Conservation (phyloP, 2,329 filamentous ascomycete species). For the Fusarium kyushuense region DNA sequence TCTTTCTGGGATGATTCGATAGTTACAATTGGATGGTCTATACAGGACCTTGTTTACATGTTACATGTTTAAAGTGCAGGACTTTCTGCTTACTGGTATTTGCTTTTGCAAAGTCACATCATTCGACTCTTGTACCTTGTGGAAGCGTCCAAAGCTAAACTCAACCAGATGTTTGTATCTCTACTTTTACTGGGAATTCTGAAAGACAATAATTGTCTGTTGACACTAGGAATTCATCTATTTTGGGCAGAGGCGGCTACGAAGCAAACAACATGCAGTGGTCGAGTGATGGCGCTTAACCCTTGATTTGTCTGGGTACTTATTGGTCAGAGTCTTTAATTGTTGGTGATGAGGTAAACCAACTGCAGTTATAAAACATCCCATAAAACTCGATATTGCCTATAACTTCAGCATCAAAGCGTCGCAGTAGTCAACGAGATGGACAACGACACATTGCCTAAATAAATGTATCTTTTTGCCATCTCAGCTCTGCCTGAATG, state of each 20-base stretch:
- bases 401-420: neutral
- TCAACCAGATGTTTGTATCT: neutral
- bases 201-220: neutral
- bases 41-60: neutral
- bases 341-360: neutral
- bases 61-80: neutral
- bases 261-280: neutral
- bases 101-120: rapidly evolving
- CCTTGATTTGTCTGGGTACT: neutral
- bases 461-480: neutral
- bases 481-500: neutral
- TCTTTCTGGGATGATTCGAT: neutral
- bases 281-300: neutral
- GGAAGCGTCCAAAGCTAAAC: neutral
- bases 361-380: neutral
- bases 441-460: neutral
- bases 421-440: neutral
- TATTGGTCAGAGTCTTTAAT: neutral
- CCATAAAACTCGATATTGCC: neutral
- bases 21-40: neutral
- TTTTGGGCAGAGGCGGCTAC: neutral
- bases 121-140: neutral
- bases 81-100: neutral
- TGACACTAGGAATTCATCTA: neutral
- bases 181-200: neutral